Evolutionary conservation across 345 rosid species (phyloP), one percentile per base, ranked within the genome.

Genomic region (Pugionium dolabratum): DNA sequence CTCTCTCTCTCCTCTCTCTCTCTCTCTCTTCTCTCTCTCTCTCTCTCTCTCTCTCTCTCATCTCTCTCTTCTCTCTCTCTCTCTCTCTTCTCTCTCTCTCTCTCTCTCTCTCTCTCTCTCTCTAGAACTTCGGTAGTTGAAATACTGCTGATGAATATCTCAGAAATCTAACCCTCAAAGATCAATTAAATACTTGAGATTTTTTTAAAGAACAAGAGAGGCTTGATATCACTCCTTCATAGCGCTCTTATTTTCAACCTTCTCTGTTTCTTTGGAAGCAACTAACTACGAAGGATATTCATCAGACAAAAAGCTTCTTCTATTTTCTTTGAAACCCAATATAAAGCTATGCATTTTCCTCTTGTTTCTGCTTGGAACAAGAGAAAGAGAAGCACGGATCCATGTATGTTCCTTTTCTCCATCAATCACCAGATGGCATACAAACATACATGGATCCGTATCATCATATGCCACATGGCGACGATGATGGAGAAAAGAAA

Each of bases 341-440:
- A 28, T 40, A 44, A 35, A 57, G 42, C 71, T 52, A 92, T 92
- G 97, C 97, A 91, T 48, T 89, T 92, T 61, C 85, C 90, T 42
- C 72, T 92, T 57, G 94, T 92, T 46, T 84, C 97, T 0, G 96
- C 97, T 7, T 92, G 98, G 97, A 87, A 87, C 82, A 92, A 89
- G 81, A 83, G 98, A 66, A 65, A 97, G 77, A 83, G 97, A 75
- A 87, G 87, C 93, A 59, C 81, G 7, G 91, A 92, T 78, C 97
- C 91, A n/a, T 89, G 98, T 92, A 84, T 43, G 91, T 69, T 67
- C 61, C 73, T 61, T 67, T 73, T 67, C 62, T 74, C 77, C 73
- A 67, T 67, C 77, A 63, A 77, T 72, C 75, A 47, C 78, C 69
- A 71, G 72, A 69, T 65, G 67, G 73, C 79, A 48, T 66, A 61